Conservation (phyloP, 495 filamentous ascomycete species). For the Podospora pseudocomata region DNA sequence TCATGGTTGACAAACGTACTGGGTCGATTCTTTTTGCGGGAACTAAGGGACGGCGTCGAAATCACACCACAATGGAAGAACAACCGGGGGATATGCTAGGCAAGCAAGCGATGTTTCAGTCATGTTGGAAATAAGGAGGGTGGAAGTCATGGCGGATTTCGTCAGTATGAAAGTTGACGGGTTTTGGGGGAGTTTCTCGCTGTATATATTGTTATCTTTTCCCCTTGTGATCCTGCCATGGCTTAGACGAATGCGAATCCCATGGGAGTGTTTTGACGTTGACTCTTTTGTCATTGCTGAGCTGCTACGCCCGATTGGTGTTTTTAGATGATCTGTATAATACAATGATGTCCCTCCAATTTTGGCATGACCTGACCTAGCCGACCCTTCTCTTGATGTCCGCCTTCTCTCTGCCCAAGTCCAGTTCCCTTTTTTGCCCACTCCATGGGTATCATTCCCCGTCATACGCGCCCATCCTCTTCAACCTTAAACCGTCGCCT, state of each 20-base stretch:
- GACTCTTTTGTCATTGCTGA: background rate
- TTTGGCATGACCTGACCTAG: background rate
- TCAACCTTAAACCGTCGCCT: constrained; percentile 46
- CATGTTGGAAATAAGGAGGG: background rate
- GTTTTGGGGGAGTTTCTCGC: background rate
- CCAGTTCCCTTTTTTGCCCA: background rate
- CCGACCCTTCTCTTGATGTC: background rate
- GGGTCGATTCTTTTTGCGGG: background rate
- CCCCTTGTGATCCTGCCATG: background rate
- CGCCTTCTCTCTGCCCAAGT: background rate
- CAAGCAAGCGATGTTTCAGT: background rate
- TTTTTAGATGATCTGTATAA: background rate
- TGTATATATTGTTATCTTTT: background rate
- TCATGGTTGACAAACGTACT: background rate
- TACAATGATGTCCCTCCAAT: background rate
- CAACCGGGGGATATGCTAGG: background rate
- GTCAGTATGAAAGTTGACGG: background rate
- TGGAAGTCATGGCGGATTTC: background rate
- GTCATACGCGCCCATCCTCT: background rate
- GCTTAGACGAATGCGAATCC: background rate
- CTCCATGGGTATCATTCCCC: constrained; percentile 1
- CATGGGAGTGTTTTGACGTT: background rate
- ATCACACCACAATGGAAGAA: background rate
- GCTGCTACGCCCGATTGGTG: background rate
- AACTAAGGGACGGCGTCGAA: background rate